These are phyloP conservation scores for Adansonia grandidieri DNA, from an alignment of 441 rosid genomes.

Conservation along the genomic window DNA sequence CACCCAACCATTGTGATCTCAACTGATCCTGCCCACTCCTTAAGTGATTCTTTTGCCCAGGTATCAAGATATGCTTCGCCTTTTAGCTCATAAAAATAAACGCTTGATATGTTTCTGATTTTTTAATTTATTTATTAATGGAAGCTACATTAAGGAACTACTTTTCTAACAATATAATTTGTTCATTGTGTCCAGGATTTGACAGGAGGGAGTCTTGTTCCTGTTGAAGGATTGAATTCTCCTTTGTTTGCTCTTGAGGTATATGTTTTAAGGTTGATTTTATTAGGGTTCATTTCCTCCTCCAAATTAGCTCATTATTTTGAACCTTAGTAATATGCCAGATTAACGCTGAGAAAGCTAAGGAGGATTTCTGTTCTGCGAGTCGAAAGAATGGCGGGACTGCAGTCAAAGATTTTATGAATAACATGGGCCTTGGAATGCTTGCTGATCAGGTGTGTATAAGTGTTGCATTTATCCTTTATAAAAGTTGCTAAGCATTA, in stretches of 20 bases:
- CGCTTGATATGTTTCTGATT: not conserved
- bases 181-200: slow-evolving; percentile 51
- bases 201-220: slow-evolving; percentile 63
- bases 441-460: slow-evolving; percentile 64
- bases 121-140: slow-evolving; percentile 7
- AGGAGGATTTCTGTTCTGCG: slow-evolving; percentile 55
- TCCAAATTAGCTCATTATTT: slow-evolving; percentile 20
- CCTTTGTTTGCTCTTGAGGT: slow-evolving; percentile 85
- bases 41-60: slow-evolving; percentile 87
- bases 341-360: slow-evolving; percentile 74
- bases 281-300: not conserved
- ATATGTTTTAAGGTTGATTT: slow-evolving; percentile 24
- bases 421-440: slow-evolving; percentile 83
- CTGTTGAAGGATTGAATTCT: slow-evolving; percentile 70
- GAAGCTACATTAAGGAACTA: slow-evolving; percentile 8
- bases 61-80: slow-evolving; percentile 33
- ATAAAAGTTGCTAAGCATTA: not conserved
- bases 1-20: slow-evolving; percentile 84
- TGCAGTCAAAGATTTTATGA: slow-evolving; percentile 66
- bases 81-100: slow-evolving; percentile 11
- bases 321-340: slow-evolving; percentile 37
- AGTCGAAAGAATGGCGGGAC: slow-evolving; percentile 47
- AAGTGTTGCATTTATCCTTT: not conserved
- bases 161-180: slow-evolving; percentile 24
- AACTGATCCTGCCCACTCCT: slow-evolving; percentile 90